These are phyloP conservation scores for Zarea fungicola DNA, from an alignment of 2,329 filamentous ascomycete genomes.

Conservation along the genomic window DNA sequence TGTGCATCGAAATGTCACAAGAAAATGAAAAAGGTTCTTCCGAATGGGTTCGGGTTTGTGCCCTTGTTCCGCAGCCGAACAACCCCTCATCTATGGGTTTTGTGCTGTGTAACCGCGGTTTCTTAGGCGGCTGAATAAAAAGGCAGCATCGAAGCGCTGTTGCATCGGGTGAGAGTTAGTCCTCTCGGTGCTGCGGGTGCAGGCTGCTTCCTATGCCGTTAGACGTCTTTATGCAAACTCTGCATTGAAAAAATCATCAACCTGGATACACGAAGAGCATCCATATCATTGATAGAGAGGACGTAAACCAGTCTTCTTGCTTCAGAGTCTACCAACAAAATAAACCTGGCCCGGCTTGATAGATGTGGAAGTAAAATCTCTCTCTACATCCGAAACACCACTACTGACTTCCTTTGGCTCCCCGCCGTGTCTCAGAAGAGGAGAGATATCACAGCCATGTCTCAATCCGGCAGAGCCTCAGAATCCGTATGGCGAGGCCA, in stretches of 20 bases:
- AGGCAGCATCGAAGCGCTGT: not conserved
- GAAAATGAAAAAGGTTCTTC: too few species aligned
- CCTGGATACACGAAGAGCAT: too few species aligned
- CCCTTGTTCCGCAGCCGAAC: not conserved
- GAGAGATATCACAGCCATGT: not conserved
- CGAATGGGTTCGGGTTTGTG: not conserved
- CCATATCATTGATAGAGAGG: too few species aligned
- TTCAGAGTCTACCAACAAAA: too few species aligned
- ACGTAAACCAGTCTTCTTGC: too few species aligned
- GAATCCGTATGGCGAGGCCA: slow-evolving; percentile 32
- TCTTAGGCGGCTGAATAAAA: not conserved
- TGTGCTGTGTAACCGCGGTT: not conserved
- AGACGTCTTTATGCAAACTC: too few species aligned
- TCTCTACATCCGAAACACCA: too few species aligned
- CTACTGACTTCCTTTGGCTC: too few species aligned
- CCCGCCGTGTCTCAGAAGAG: not conserved
- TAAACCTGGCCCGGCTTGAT: too few species aligned
- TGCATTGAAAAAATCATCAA: too few species aligned
- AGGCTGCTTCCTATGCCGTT: too few species aligned
- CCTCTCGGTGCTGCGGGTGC: not conserved
- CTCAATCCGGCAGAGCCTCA: slow-evolving; percentile 44
- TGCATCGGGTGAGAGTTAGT: not conserved
- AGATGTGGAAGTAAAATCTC: too few species aligned
- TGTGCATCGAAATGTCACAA: not conserved
- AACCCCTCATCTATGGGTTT: not conserved